phyloP scores from a whole-genome alignment of 495 filamentous ascomycete species.

The Aspergillus steynii region DNA sequence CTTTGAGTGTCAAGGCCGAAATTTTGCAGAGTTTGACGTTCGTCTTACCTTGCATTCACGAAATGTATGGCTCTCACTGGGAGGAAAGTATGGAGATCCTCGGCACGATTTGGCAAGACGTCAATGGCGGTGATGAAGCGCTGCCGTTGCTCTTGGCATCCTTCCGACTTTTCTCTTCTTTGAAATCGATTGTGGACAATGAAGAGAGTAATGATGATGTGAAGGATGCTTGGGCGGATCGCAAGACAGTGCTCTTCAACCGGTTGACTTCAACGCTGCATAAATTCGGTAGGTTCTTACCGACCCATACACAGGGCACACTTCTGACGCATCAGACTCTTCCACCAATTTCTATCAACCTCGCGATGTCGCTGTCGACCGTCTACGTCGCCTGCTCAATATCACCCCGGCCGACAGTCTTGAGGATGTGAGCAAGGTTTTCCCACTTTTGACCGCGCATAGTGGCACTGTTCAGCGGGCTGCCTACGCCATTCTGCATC shows the following conservation, averaged over 20 bases:
- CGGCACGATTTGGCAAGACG: constrained; percentile 53
- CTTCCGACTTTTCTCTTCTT: constrained; percentile 64
- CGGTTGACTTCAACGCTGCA: constrained; percentile 56
- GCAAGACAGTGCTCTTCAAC: constrained; percentile 45
- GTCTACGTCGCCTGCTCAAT: constrained; percentile 63
- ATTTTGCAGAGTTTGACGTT: constrained; percentile 62
- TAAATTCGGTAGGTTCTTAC: constrained; percentile 39
- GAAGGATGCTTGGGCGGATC: constrained; percentile 65
- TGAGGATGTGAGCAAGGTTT: constrained; percentile 61
- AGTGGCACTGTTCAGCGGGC: constrained; percentile 74
- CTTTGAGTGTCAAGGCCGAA: constrained; percentile 41
- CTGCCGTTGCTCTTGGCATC: constrained; percentile 67
- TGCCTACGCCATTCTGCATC: constrained; percentile 79
- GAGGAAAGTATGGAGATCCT: constrained; percentile 61
- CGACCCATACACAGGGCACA: background rate
- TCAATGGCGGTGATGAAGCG: constrained; percentile 40
- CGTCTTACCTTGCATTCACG: constrained; percentile 69
- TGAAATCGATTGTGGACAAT: constrained; percentile 54
- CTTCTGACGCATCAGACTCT: constrained; percentile 36
- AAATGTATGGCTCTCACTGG: constrained; percentile 89
- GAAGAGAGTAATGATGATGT: constrained; percentile 87
- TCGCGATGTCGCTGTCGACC: constrained; percentile 67
- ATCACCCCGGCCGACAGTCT: constrained; percentile 57
- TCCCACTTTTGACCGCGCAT: constrained; percentile 71
- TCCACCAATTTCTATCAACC: constrained; percentile 59